Evolutionary conservation across 179 eudicot species (phyloP).

Genomic region (Heliamphora pulchella): DNA sequence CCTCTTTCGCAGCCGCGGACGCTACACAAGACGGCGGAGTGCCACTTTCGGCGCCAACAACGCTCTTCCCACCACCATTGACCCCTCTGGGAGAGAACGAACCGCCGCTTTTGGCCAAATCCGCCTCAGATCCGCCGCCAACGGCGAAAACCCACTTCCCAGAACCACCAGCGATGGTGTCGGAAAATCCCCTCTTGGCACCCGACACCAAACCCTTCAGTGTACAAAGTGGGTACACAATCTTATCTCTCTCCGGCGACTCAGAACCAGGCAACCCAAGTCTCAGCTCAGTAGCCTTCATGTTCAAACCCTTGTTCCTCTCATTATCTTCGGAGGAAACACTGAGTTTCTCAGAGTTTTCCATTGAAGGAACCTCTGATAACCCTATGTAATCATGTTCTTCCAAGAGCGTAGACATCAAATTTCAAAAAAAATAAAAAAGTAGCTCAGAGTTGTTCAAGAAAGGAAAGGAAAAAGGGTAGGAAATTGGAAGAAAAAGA

Average conservation of each 20-base stretch:
- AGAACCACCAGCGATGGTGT: slow-evolving; percentile 41
- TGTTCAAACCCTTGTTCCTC: slow-evolving; percentile 32
- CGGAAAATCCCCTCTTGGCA: slow-evolving; percentile 56
- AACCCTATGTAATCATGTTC: slow-evolving; percentile 53
- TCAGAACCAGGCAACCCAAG: slow-evolving; percentile 64
- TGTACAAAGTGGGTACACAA: slow-evolving; percentile 22
- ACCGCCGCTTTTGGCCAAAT: slow-evolving; percentile 27
- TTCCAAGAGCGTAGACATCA: slow-evolving; percentile 33
- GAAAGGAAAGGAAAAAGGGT: slow-evolving; percentile 7
- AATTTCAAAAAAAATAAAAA: slow-evolving; percentile 10
- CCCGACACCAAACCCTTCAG: slow-evolving; percentile 34
- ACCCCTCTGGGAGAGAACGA: slow-evolving; percentile 26
- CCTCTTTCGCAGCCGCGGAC: slow-evolving; percentile 21
- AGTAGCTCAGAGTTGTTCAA: slow-evolving; percentile 1
- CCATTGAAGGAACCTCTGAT: slow-evolving; percentile 39
- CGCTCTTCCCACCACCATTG: slow-evolving; percentile 26
- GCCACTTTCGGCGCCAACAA: slow-evolving; percentile 15
- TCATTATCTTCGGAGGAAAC: slow-evolving; percentile 14
- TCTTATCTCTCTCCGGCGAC: slow-evolving; percentile 37
- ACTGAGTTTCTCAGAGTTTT: slow-evolving; percentile 21
- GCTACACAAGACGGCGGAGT: slow-evolving; percentile 16
- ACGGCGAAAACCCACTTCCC: slow-evolving; percentile 50
- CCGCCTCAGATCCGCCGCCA: slow-evolving; percentile 36
- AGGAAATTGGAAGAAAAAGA: background rate
- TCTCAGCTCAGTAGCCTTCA: slow-evolving; percentile 46